These are phyloP conservation scores for Eleusine coracana DNA, from an alignment of 176 grass and related monocot genomes.

Conservation along the genomic window DNA sequence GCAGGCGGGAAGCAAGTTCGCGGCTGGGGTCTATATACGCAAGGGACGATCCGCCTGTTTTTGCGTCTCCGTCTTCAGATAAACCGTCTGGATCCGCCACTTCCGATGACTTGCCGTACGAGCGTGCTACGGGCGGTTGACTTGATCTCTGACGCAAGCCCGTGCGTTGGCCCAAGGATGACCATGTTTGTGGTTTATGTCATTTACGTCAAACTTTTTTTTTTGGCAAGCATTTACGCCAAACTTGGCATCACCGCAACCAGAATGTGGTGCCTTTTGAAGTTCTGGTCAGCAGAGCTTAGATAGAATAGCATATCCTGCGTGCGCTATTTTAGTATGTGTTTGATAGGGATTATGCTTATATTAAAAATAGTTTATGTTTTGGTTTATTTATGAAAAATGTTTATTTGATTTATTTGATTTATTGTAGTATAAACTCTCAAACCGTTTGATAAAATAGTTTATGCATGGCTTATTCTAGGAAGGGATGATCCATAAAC, in stretches of 20 bases:
- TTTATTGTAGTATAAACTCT: too few species aligned
- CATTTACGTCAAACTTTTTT: neutral
- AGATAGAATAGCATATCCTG: neutral
- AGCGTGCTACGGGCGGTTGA: neutral
- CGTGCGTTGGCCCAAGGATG: neutral
- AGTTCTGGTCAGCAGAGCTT: neutral
- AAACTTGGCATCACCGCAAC: neutral
- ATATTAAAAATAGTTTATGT: too few species aligned
- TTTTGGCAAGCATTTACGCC: neutral
- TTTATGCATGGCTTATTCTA: too few species aligned
- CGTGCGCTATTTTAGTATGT: neutral
- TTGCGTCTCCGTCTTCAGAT: neutral
- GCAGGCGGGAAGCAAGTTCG: neutral
- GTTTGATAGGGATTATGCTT: too few species aligned
- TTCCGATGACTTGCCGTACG: conserved; percentile 14
- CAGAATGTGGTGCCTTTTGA: neutral
- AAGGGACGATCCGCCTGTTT: neutral
- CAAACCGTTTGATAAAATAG: too few species aligned
- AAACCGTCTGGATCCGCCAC: neutral
- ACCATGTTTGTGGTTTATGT: neutral
- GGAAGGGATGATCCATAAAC: too few species aligned
- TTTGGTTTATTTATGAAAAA: too few species aligned
- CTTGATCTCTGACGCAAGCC: neutral
- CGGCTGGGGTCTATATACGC: neutral
- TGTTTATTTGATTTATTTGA: too few species aligned